Evolutionary conservation across 176 grass and related monocot genomes (phyloP), one percentile per base, ranked within the genome.

Genomic region (Chrysopogon serrulatus): DNA sequence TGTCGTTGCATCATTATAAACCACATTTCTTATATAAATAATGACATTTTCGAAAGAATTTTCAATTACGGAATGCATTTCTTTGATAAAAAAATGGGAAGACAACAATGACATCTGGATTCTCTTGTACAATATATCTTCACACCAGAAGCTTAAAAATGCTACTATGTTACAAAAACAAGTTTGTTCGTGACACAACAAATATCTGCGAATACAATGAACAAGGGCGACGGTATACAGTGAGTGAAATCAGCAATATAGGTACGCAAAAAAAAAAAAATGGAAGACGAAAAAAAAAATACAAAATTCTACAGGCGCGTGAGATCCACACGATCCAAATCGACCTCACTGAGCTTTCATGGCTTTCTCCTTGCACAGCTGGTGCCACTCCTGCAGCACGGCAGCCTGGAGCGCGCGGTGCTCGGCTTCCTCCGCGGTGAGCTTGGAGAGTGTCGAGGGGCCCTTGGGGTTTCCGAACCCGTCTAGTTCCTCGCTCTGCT

Each of bases 331-430:
- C 6, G 5, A 45, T 30, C 73, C 47, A 32, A 19, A 39, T 30
- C 39, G 39, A 43, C 45, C 56, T 95, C 84, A 88, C 70, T 92
- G 83, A 12, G 81, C 89, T 93, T 93, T 98, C 82, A 92, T 41
- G 74, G 96, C 90, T 68, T 90, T 98, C 89, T 95, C 93, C 87
- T 95, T 98, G 83, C 88, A 91, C 32, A 98, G 84, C 82, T 84
- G 78, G 23, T 95, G 91, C 96, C 96, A 98, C 68, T 95, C 96
- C 84, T 98, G 93, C 41, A 98, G 88, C 78, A 98, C 96, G 5
- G 96, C 93, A 5, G 96, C 93, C 83, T 98, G 93, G 70, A 98
- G 89, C 0, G 96, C 93, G 8, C 96, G 96, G 76, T 98, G 92
- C 79, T 98, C 96, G 1, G 93, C 96, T 76, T 98, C 96, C 76